Conservation (phyloP, 2,329 filamentous ascomycete genomes). For the Pezicula rhizophila region DNA sequence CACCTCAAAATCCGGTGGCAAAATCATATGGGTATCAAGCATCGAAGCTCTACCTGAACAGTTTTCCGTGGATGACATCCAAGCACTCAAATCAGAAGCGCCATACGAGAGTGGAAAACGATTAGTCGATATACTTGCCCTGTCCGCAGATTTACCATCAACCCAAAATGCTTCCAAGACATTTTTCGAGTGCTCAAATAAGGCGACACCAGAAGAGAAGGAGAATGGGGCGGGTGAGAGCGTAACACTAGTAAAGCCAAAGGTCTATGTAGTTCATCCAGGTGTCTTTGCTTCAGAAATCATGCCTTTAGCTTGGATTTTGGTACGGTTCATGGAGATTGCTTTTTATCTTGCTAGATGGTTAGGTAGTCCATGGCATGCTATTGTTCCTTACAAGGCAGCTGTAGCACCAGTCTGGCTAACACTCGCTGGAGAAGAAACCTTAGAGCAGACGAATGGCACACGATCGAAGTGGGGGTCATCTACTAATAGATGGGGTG, state of each 20-base stretch:
- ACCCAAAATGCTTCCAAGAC: conserved; percentile 48
- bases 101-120: conserved; percentile 88
- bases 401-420: conserved; percentile 75
- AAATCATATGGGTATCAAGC: conserved; percentile 80
- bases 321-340: conserved; percentile 63
- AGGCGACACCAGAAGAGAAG: conserved; percentile 15
- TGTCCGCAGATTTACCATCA: conserved; percentile 65
- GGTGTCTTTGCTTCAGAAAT: conserved; percentile 81
- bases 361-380: conserved; percentile 86
- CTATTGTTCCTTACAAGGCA: conserved; percentile 67
- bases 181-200: conserved; percentile 44
- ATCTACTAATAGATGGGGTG: conserved; percentile 52
- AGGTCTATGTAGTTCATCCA: conserved; percentile 76
- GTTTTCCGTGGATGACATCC: conserved; percentile 65
- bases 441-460: conserved; percentile 51
- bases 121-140: conserved; percentile 74
- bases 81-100: conserved; percentile 52
- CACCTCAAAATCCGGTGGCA: conserved; percentile 18
- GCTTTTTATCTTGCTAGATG: conserved; percentile 67
- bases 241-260: conserved; percentile 38
- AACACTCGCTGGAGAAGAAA: conserved; percentile 59
- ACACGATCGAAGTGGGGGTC: conserved; percentile 79
- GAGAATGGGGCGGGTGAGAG: conserved; percentile 15
- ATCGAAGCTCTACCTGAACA: conserved; percentile 56
- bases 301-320: conserved; percentile 64